Base-by-base conservation (phyloP, 2,329 filamentous ascomycete species). In the Fusarium anthophilum region DNA sequence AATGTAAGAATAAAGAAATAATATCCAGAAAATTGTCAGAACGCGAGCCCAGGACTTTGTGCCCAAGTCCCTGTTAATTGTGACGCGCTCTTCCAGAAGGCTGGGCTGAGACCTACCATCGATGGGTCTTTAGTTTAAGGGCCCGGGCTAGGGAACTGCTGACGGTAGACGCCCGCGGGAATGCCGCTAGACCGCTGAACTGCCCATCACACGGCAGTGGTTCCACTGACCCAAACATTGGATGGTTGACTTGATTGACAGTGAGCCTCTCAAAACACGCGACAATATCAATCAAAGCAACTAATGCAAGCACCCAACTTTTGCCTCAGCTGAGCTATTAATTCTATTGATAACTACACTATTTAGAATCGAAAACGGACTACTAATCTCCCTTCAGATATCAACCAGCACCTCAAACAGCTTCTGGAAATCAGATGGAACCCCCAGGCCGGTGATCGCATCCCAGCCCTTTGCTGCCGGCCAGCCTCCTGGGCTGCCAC, bases 391-490 rank as follows among this genome's bases (percentile, higher is more conserved):
- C 22, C 7, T 54, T 78, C 24, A 68, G 63, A 60, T 39, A 45
- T 78, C 68, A 17, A 81, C 69, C 66, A 85, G 67, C 18, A 80
- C 82, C 38, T 80, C 64, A 70, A 83, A 56, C 7, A 86, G 76
- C 72, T 81, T 79, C 13, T 77, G 67, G 77, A 87, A 87, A 43
- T 86, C 81, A 43, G 79, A 80, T 1, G 86, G 83, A 41, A 86
- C 84, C 2, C 87, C 87, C 26, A 88, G 68, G 55, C 90, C 87
- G 3, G 87, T 88, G 8, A 87, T 83, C 3, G 84, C 81, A 70
- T 89, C 87, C 76, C 83, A 89, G 0, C 87, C 87, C 59, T 79
- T 66, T 13, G 74, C 76, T 6, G 86, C 84, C 22, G 82, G 80
- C 85, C 87, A 89, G 0, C 86, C 86, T 3, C 79, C 79, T 5